Percentiles rank a stretch among this genome's conserved stretches.
Conservation (phyloP, 768 basidiomycete species). For the Holtermanniella nyarrowii region DNA sequence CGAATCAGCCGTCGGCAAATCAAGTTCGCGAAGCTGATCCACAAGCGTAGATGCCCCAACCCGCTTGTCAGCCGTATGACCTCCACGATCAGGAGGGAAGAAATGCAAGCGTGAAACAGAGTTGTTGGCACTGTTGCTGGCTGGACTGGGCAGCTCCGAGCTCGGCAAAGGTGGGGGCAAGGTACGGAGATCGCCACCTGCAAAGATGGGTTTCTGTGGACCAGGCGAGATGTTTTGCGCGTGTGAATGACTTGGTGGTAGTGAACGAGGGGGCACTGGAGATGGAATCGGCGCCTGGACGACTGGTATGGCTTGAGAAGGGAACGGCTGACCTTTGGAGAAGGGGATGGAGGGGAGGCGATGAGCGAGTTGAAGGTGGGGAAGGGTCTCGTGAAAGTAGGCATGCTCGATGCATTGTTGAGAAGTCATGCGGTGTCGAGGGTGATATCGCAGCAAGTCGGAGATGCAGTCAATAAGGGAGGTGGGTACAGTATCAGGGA, state of each 20-base stretch:
- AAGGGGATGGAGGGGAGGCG: constrained; percentile 38
- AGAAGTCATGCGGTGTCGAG: constrained; percentile 72
- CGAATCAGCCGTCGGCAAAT: constrained; percentile 39
- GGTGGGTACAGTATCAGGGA: constrained; percentile 64
- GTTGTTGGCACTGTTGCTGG: constrained; percentile 7
- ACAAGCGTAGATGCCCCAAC: constrained; percentile 27
- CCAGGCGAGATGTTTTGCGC: constrained; percentile 20
- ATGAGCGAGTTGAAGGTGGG: constrained; percentile 38
- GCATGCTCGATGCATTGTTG: constrained; percentile 76
- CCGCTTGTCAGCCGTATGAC: not conserved
- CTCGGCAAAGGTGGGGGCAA: constrained; percentile 30
- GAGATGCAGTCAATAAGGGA: constrained; percentile 83
- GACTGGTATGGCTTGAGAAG: not conserved
- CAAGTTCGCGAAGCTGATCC: constrained; percentile 40
- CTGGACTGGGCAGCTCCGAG: constrained; percentile 14
- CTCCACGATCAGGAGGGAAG: constrained; percentile 1
- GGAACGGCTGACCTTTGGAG: constrained; percentile 30
- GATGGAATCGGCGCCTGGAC: constrained; percentile 1
- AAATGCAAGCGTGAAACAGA: constrained; percentile 18
- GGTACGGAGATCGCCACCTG: constrained; percentile 33
- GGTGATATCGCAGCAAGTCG: constrained; percentile 86
- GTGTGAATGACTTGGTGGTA: constrained; percentile 31
- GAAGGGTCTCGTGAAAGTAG: constrained; percentile 66
- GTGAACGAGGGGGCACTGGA: constrained; percentile 18
- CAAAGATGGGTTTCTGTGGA: constrained; percentile 29